Evolutionary conservation across 371 early-diverging fungal genomes (phyloP).

Genomic region (Mortierella sp.): DNA sequence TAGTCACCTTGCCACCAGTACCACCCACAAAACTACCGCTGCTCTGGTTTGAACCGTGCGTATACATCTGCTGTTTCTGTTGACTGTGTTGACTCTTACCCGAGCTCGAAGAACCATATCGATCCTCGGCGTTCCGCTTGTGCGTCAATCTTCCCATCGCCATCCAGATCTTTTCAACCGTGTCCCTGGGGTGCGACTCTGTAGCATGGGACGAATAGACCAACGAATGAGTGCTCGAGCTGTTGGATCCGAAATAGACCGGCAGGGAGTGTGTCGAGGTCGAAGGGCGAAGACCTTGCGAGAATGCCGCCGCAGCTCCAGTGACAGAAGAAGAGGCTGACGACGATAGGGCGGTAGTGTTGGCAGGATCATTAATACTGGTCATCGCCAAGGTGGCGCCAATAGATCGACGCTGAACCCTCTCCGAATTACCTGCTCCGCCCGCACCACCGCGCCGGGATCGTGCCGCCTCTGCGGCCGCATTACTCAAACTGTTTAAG

Average conservation of each 20-base stretch:
- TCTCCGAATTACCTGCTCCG: background rate
- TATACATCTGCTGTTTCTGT: background rate
- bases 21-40: background rate
- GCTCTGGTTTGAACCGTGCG: background rate
- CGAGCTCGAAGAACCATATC: background rate
- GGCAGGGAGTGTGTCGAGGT: background rate
- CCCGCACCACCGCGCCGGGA: slow-evolving; percentile 1
- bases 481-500: slow-evolving; percentile 13
- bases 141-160: slow-evolving; percentile 6
- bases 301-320: background rate
- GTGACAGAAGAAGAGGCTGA: background rate
- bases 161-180: slow-evolving; percentile 6
- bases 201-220: background rate
- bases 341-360: background rate
- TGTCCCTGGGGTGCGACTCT: background rate
- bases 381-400: background rate
- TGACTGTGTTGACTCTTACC: background rate
- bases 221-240: slow-evolving; percentile 4
- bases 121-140: background rate
- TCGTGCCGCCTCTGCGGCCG: slow-evolving; percentile 22
- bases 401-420: background rate
- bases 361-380: background rate
- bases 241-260: background rate
- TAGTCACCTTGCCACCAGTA: background rate
- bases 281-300: background rate